Base-by-base conservation (phyloP, 2,329 filamentous ascomycete genomes). In the Penicillium sclerotiorum region DNA sequence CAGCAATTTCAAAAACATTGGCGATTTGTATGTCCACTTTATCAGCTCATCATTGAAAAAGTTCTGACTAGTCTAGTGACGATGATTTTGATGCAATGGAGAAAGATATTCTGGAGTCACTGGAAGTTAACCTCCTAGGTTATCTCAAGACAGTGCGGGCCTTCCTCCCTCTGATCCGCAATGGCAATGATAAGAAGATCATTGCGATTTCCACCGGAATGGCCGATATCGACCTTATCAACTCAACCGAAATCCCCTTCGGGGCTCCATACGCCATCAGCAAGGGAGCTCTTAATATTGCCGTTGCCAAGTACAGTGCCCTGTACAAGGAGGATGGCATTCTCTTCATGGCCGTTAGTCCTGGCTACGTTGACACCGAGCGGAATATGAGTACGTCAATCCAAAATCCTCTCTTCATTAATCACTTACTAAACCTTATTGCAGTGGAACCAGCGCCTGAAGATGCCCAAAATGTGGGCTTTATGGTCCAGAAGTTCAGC, bases 281-380 rank as follows among this genome's bases (percentile, higher is more conserved):
- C 23, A 78, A 78, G 53, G 71, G 68, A 0, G 73, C 66, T 1
- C 52, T 74, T 54, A 78, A 76, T 52, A 60, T 75, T 15, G 49
- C 67, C 1, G 62, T 74, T 3, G 70, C 71, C 8, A 77, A 77
- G 58, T 76, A 72, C 51, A 66, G 64, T 2, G 69, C 62, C 2
- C 63, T 72, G 47, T 65, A 58, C 57, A 58, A 58, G 33, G 57
- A 56, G 8, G 56, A 60, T n/a, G 64, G 66, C 12, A 69, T 72
- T 49, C 66, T 65, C 50, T 63, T 66, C 27, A 44, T 72, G 47
- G 63, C 63, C 32, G 25, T 70, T 41, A 69, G 67, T 50, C 68
- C 68, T 15, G 69, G 69, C 47, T 68, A 45, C 48, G 52, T 54
- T n/a, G 37, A 54, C 38, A 51, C 49, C n/a, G n/a, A n/a, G n/a